Percentiles rank a stretch among this genome's conserved stretches.
These are phyloP conservation scores for Xanthoparmelia taractica DNA, from an alignment of 495 filamentous ascomycete genomes.

Conservation along the genomic window DNA sequence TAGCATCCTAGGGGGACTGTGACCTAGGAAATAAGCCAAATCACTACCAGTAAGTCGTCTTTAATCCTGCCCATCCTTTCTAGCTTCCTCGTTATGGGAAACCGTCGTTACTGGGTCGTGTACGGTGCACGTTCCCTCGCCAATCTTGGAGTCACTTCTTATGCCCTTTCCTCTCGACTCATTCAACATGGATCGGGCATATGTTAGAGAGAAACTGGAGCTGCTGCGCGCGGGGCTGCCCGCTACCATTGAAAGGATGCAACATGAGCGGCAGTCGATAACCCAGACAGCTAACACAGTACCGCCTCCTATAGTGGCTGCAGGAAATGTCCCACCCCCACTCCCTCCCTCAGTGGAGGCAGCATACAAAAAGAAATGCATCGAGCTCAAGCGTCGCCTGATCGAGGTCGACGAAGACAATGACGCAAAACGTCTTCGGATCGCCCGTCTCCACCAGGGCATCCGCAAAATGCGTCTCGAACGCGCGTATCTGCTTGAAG, in stretches of 20 bases:
- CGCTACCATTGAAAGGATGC: not conserved
- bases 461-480: slow-evolving; percentile 90
- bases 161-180: not conserved
- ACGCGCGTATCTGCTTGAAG: slow-evolving; percentile 80
- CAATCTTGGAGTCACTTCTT: not conserved
- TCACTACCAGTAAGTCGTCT: not conserved
- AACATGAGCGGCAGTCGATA: not conserved
- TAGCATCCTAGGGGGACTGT: not conserved
- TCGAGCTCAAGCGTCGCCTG: slow-evolving; percentile 84
- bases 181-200: not conserved
- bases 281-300: slow-evolving; percentile 12
- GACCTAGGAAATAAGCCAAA: not conserved
- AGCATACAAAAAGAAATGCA: slow-evolving; percentile 94
- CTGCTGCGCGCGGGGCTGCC: not conserved
- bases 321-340: slow-evolving; percentile 44
- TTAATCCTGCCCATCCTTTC: not conserved
- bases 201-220: not conserved
- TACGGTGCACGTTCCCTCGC: not conserved
- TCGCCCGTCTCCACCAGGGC: slow-evolving; percentile 69
- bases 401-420: slow-evolving; percentile 85
- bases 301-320: slow-evolving; percentile 31
- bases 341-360: slow-evolving; percentile 92
- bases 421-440: slow-evolving; percentile 66
- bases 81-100: not conserved
- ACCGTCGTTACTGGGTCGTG: not conserved